phyloP scores from a whole-genome alignment of 139 green algal species.

The Desmodesmus armatus region DNA sequence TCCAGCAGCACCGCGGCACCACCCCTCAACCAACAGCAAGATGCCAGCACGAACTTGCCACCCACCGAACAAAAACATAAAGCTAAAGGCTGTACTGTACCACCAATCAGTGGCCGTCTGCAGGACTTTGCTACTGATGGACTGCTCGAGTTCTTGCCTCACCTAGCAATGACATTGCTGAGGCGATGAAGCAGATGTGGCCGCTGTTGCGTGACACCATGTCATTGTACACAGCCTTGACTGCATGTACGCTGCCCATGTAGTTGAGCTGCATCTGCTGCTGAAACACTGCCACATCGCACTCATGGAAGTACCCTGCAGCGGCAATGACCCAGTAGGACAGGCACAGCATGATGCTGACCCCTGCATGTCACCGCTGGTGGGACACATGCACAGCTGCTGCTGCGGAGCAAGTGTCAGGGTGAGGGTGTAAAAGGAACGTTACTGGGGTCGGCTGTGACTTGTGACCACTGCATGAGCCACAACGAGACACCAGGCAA shows the following conservation, averaged over 20 bases:
- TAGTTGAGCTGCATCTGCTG: conserved; percentile 86
- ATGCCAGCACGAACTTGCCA: not conserved
- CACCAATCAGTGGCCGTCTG: too few species aligned
- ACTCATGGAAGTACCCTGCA: conserved; percentile 80
- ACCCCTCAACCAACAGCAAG: not conserved
- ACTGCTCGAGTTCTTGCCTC: conserved; percentile 23
- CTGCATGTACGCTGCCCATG: conserved; percentile 72
- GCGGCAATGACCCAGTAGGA: not conserved
- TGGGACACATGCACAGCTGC: not conserved
- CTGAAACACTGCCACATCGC: conserved; percentile 59
- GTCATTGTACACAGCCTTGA: conserved; percentile 67
- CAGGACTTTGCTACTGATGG: too few species aligned
- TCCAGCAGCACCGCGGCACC: not conserved
- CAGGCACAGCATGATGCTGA: not conserved
- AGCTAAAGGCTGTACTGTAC: too few species aligned
- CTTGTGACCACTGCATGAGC: too few species aligned
- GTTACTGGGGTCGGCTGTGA: too few species aligned
- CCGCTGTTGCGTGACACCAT: conserved; percentile 79
- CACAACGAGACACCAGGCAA: too few species aligned
- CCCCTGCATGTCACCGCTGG: not conserved
- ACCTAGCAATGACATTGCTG: conserved; percentile 66
- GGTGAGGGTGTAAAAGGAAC: too few species aligned
- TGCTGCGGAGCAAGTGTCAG: too few species aligned
- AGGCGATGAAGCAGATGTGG: conserved; percentile 75
- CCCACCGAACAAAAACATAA: too few species aligned